Percentiles rank a stretch among this genome's conserved stretches.
Evolutionary conservation across 148 eudicot species (phyloP).

Genomic region (Arctostaphylos glauca): DNA sequence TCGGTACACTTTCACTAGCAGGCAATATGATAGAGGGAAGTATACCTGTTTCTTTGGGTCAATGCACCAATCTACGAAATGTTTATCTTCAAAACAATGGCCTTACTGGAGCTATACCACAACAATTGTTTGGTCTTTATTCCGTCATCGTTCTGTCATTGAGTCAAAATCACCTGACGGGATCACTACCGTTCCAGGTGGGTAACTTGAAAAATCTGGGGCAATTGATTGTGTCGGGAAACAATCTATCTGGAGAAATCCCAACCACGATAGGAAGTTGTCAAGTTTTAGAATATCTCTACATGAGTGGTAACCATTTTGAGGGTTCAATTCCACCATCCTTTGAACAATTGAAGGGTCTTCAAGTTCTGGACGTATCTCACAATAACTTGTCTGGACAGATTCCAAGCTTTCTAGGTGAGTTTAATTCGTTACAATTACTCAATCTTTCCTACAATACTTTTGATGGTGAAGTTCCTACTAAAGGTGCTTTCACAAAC

Average conservation of each 20-base stretch:
- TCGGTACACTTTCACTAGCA: neutral
- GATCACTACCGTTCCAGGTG: conserved; percentile 20
- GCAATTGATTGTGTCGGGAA: conserved; percentile 6
- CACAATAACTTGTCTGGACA: conserved; percentile 23
- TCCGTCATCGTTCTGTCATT: neutral
- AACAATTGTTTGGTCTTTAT: neutral
- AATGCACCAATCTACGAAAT: neutral
- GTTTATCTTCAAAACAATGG: conserved; percentile 14
- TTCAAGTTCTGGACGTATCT: conserved; percentile 18
- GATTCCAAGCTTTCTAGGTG: conserved; percentile 10
- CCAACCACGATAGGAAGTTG: conserved; percentile 18
- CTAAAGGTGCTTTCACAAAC: conserved; percentile 17
- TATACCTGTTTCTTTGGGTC: conserved; percentile 21
- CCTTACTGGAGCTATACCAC: conserved; percentile 11
- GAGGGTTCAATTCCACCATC: conserved; percentile 17
- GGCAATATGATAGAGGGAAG: conserved; percentile 17
- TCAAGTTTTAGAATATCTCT: neutral
- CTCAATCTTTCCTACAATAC: conserved; percentile 28
- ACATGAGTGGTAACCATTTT: conserved; percentile 17
- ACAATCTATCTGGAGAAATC: conserved; percentile 23
- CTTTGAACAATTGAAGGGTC: neutral
- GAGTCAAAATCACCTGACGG: conserved; percentile 9
- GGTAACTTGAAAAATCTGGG: conserved; percentile 19
- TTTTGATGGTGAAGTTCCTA: conserved; percentile 32
- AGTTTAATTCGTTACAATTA: neutral